phyloP scores from a whole-genome alignment of 495 filamentous ascomycete genomes.

The Penicillium turbatum region DNA sequence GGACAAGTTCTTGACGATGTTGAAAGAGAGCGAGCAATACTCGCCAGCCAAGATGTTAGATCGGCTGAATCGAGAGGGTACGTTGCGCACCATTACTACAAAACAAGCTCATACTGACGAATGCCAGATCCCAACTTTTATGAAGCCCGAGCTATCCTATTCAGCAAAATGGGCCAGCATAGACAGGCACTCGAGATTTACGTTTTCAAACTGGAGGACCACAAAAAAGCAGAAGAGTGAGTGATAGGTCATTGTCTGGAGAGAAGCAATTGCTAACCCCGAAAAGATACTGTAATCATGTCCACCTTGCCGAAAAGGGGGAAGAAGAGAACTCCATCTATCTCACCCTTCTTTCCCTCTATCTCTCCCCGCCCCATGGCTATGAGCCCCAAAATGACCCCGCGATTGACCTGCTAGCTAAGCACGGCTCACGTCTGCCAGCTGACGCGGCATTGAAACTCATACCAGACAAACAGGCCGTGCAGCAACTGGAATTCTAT shows the following conservation, averaged over 20 bases:
- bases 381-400: conserved; percentile 70
- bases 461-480: conserved; percentile 74
- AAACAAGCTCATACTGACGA: not conserved
- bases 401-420: conserved; percentile 80
- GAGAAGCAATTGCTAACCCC: conserved; percentile 13
- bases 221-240: conserved; percentile 87
- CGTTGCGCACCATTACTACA: conserved; percentile 21
- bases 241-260: conserved; percentile 1
- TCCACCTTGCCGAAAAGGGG: conserved; percentile 62
- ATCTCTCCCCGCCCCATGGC: conserved; percentile 75
- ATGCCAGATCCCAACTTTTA: conserved; percentile 72
- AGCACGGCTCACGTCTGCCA: conserved; percentile 87
- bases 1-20: conserved; percentile 64
- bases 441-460: conserved; percentile 77
- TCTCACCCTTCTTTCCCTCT: conserved; percentile 83
- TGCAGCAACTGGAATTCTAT: conserved; percentile 80
- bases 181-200: conserved; percentile 93
- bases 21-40: conserved; percentile 75
- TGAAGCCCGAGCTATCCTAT: conserved; percentile 85
- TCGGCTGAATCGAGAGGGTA: conserved; percentile 74
- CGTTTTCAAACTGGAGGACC: conserved; percentile 86
- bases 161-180: conserved; percentile 94
- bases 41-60: conserved; percentile 69
- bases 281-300: conserved; percentile 79
- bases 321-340: conserved; percentile 72